Evolutionary conservation across 2,329 filamentous ascomycete species (phyloP), one percentile per base, ranked within the genome.

Genomic region (Colletotrichum incanum): DNA sequence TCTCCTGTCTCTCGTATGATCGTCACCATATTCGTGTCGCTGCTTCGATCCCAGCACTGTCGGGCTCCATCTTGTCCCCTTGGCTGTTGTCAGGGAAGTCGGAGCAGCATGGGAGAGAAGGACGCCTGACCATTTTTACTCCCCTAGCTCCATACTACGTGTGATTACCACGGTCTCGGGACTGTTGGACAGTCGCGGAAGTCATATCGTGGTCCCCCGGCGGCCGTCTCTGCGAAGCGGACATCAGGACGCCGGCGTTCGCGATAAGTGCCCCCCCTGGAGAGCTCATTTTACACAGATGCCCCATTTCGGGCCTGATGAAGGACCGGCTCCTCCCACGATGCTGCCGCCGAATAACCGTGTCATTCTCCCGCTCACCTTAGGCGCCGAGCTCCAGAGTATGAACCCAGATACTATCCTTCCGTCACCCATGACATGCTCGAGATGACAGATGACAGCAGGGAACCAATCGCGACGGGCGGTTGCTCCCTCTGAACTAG

Each of bases 91-190:
- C 66, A 43, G 63, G 62, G 43, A 16, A 55, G 37, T 65, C 39
- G 67, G 67, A 41, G 39, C 23, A 64, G 12, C 23, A 50, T 49
- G 47, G 28, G 56, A 37, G 52, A 6, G 18, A 20, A 9, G 50
- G 31, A 34, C 2, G 60, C 61, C 61, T 41, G 61, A 8, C 18
- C 41, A 26, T 43, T 49, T 23, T 11, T 54, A 31, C 50, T 49
- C 49, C 52, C 26, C 43, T 59, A 41, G 64, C 58, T 59, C 65
- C 68, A 67, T 64, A 37, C 49, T n/a, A 63, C 45, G 52, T 68
- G 65, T 71, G 56, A 68, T 62, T 71, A 68, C 68, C 68, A 31
- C 56, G 58, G 45, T 31, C 49, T 63, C 55, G 68, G 68, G 43
- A 70, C 39, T 49, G 54, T 26, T 52, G 43, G 61, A 49, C 34